phyloP scores from a whole-genome alignment of 441 rosid genomes.

The Brassica balearica region DNA sequence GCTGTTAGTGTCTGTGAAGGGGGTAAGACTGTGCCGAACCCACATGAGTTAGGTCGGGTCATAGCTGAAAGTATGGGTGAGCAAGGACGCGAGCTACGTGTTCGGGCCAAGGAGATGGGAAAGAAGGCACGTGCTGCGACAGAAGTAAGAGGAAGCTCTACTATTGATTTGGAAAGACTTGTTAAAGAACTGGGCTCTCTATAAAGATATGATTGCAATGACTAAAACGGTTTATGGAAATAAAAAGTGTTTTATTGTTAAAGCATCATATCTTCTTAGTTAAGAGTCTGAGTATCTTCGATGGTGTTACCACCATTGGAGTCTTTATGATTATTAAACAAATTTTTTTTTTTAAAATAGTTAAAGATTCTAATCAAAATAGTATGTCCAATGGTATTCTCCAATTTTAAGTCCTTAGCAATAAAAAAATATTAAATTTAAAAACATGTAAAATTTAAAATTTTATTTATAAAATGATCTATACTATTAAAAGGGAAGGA shows the following conservation, averaged over 20 bases:
- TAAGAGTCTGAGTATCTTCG: background rate
- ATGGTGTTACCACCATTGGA: too few species aligned
- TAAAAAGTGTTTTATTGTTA: background rate
- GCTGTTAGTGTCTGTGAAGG: conserved; percentile 7
- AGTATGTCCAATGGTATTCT: too few species aligned
- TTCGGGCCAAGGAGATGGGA: conserved; percentile 1
- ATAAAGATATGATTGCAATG: background rate
- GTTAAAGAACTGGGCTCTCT: background rate
- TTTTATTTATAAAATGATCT: too few species aligned
- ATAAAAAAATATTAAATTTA: too few species aligned
- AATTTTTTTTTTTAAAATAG: too few species aligned
- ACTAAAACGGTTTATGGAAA: background rate
- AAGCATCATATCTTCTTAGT: background rate
- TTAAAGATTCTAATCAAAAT: too few species aligned
- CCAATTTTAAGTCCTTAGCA: too few species aligned
- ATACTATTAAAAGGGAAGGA: too few species aligned
- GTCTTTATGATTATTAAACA: too few species aligned
- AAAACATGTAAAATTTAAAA: too few species aligned
- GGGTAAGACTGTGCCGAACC: background rate
- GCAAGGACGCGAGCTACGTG: background rate
- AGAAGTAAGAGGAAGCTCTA: conserved; percentile 4
- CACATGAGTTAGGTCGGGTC: background rate
- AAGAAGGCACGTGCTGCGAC: background rate
- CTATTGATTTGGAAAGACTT: background rate
- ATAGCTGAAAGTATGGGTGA: background rate